Evolutionary conservation across 495 filamentous ascomycete species (phyloP), one percentile per base, ranked within the genome.

Genomic region (Staphylotrichum longicolle): DNA sequence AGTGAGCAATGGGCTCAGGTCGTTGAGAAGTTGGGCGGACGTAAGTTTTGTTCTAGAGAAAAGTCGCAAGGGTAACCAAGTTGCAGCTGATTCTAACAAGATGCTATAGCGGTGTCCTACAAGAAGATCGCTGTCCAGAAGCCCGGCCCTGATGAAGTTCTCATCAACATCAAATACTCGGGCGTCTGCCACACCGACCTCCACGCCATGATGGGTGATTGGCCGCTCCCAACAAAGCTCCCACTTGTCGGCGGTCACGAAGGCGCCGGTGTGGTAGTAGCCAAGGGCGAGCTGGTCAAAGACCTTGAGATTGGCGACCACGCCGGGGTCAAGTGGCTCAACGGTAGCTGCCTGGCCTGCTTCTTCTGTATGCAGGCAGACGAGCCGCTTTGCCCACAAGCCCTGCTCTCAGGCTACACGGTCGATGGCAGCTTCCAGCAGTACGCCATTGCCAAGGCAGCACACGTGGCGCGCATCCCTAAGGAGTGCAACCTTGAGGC

Each of bases 351-450:
- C 75, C 76, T 90, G 11, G 70, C 77, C 59, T 96, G 92, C 75
- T 78, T 84, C 60, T 95, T 90, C 81, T 96, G 92, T 82, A 84
- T 83, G 73, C 78, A 83, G 63, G 72, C 83, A 15, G 74, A 82
- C 68, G 75, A 96, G 70, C 86, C 90, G 7, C 85, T 96, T 2
- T 96, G 92, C 78, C 68, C 82, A 2, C 66, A 88, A 42, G 85
- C 89, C 27, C 70, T 82, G 34, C 83, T 96, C 39, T 93, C 90
- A 3, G 92, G 92, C 45, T 96, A 96, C 77, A 94, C 90, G 2
- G 91, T 96, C 57, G 90, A 96, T 73, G 93, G 93, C 53, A 85
- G 85, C 54, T 97, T 97, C 84, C 92, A 96, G 77, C 86, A 97
- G 77, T 96, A 96, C 76, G 82, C 83, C 72, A 86, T 96, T 67